Evolutionary conservation across 768 basidiomycete genomes (phyloP).

Genomic region (Hemileccinum rubropunctum): DNA sequence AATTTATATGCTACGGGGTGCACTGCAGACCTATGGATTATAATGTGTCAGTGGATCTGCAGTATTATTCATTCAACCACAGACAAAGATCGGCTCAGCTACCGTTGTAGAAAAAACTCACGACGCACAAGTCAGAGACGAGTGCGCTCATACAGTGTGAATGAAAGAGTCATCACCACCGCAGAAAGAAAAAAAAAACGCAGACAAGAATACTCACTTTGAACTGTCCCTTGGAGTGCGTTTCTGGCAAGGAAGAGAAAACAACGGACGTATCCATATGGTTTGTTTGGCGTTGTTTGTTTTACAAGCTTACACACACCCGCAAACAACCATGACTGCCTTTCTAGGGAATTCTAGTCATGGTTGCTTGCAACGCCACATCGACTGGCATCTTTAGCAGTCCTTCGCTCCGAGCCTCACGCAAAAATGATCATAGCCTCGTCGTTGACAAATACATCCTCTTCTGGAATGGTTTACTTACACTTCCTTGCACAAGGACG

Average conservation of each 20-base stretch:
- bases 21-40: background rate
- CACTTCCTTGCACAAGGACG: too few relatives aligned
- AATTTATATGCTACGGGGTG: background rate
- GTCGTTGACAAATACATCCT: too few relatives aligned
- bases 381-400: background rate
- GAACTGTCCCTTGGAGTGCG: too few relatives aligned
- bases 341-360: too few relatives aligned
- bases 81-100: conserved; percentile 53
- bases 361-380: too few relatives aligned
- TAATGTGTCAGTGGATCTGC: conserved; percentile 8
- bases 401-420: conserved; percentile 4
- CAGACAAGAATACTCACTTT: conserved; percentile 15
- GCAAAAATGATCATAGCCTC: background rate
- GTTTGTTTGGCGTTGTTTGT: conserved; percentile 21
- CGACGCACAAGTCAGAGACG: conserved; percentile 39
- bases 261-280: background rate
- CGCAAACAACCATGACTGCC: conserved; percentile 12
- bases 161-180: conserved; percentile 58
- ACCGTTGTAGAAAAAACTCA: conserved; percentile 81
- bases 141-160: conserved; percentile 73
- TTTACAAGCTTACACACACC: conserved; percentile 10
- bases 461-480: too few relatives aligned
- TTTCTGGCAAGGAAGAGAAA: background rate
- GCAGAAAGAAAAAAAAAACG: background rate
- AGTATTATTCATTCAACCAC: background rate